Conservation (phyloP, 805 yeast species). For the Saccharomycopsis javanensis region DNA sequence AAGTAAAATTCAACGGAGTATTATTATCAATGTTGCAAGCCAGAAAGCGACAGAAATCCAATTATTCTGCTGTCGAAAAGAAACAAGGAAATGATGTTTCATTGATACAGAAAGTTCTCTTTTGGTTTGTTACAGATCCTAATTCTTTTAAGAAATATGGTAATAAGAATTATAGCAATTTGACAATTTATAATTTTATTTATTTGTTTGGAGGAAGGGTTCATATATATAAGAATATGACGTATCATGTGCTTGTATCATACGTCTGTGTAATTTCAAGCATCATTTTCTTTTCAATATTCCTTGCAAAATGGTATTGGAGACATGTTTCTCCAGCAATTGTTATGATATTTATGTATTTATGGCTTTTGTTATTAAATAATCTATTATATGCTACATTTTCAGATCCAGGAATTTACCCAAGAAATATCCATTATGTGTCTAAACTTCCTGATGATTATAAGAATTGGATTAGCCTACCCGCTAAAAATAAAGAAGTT, state of each 20-base stretch:
- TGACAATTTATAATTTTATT: slow-evolving; percentile 31
- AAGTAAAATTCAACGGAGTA: neutral
- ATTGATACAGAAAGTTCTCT: slow-evolving; percentile 9
- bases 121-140: slow-evolving; percentile 6
- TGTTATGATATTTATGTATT: slow-evolving; percentile 48
- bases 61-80: neutral
- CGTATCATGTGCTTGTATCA: slow-evolving; percentile 33
- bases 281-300: slow-evolving; percentile 43
- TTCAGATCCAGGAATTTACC: slow-evolving; percentile 63
- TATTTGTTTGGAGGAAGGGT: slow-evolving; percentile 62
- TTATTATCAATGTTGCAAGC: neutral
- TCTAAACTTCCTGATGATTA: slow-evolving; percentile 47
- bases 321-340: slow-evolving; percentile 42
- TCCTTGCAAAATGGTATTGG: slow-evolving; percentile 49
- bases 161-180: slow-evolving; percentile 35
- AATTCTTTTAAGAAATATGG: neutral
- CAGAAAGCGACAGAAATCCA: neutral
- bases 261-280: slow-evolving; percentile 32
- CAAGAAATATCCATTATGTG: slow-evolving; percentile 43
- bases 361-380: slow-evolving; percentile 41
- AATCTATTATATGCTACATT: slow-evolving; percentile 46
- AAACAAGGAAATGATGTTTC: slow-evolving; percentile 5
- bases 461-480: slow-evolving; percentile 39
- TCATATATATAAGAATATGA: slow-evolving; percentile 32
- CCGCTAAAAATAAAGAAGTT: slow-evolving; percentile 27